These are phyloP conservation scores for Catunica adiposa DNA, from an alignment of 2,329 filamentous ascomycete genomes.

Conservation along the genomic window DNA sequence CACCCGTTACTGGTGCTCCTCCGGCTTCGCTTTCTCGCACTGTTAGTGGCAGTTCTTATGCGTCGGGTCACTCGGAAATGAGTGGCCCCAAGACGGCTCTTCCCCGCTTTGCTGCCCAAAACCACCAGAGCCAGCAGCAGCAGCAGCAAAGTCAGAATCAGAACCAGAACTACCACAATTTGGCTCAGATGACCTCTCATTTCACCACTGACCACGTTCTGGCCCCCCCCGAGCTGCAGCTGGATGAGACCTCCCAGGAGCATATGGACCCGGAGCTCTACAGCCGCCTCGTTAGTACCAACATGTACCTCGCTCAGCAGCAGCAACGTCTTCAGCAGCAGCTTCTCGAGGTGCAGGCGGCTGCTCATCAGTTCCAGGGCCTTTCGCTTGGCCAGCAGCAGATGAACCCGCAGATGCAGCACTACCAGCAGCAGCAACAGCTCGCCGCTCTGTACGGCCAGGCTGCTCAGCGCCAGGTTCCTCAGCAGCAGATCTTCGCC, in stretches of 20 bases:
- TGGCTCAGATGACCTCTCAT: constrained; percentile 26
- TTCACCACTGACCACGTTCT: constrained; percentile 80
- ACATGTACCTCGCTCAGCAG: constrained; percentile 82
- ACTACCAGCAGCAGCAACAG: constrained; percentile 31
- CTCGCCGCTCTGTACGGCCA: constrained; percentile 22
- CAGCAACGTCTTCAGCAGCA: constrained; percentile 93
- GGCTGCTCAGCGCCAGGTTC: constrained; percentile 24
- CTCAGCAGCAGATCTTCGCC: constrained; percentile 29
- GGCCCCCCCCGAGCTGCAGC: constrained; percentile 64
- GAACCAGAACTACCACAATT: constrained; percentile 21
- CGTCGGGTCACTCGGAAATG: constrained; percentile 26
- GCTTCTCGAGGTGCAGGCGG: constrained; percentile 65
- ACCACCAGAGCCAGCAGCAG: constrained; percentile 19
- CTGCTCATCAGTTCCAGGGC: constrained; percentile 66
- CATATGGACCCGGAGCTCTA: constrained; percentile 75
- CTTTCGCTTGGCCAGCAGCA: constrained; percentile 47
- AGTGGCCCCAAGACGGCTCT: constrained; percentile 39
- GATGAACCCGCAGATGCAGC: constrained; percentile 34
- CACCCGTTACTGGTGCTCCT: constrained; percentile 30
- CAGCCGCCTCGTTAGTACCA: constrained; percentile 77
- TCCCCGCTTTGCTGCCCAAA: constrained; percentile 27
- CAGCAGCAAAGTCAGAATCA: constrained; percentile 14
- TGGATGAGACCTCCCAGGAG: constrained; percentile 51
- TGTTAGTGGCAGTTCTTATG: constrained; percentile 29
- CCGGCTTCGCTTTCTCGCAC: constrained; percentile 28